Percentiles rank a stretch among this genome's conserved stretches.
phyloP scores from a whole-genome alignment of 139 green algal species.

The Spirogloea muscicola region DNA sequence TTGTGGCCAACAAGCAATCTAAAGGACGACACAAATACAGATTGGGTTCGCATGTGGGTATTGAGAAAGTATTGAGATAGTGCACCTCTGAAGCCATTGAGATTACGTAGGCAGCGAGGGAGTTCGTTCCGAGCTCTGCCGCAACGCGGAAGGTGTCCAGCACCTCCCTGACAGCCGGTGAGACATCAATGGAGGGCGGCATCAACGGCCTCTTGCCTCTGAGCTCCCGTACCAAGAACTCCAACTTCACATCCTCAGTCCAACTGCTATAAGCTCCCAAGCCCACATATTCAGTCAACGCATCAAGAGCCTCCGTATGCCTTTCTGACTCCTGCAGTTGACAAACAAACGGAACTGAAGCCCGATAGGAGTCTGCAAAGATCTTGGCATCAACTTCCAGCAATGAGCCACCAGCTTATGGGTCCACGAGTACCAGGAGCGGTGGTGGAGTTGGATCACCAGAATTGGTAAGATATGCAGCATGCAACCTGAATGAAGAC shows the following conservation, averaged over 20 bases:
- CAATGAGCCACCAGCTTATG: too few species aligned
- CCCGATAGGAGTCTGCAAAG: too few species aligned
- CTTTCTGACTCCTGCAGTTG: conserved; percentile 51
- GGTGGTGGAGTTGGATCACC: too few species aligned
- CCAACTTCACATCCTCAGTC: conserved; percentile 73
- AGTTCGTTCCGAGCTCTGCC: conserved; percentile 16
- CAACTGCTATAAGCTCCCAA: conserved; percentile 80
- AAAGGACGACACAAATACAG: too few species aligned
- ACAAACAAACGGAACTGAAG: too few species aligned
- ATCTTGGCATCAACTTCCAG: too few species aligned
- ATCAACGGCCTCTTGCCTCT: conserved; percentile 79
- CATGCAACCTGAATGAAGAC: too few species aligned
- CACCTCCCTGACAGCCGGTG: conserved; percentile 67
- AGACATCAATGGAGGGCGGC: conserved; percentile 69
- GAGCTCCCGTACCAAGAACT: conserved; percentile 42
- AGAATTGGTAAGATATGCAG: too few species aligned
- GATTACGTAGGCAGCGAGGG: conserved; percentile 93
- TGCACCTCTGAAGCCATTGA: conserved; percentile 74
- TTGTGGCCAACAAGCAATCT: not conserved
- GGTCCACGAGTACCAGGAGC: too few species aligned
- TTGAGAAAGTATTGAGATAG: too few species aligned
- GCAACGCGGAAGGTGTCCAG: conserved; percentile 72
- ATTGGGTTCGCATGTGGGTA: too few species aligned
- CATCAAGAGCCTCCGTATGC: conserved; percentile 81
- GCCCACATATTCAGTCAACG: conserved; percentile 79